phyloP scores from a whole-genome alignment of 257 asterid genomes.

The Nicotiana benthamiana region DNA sequence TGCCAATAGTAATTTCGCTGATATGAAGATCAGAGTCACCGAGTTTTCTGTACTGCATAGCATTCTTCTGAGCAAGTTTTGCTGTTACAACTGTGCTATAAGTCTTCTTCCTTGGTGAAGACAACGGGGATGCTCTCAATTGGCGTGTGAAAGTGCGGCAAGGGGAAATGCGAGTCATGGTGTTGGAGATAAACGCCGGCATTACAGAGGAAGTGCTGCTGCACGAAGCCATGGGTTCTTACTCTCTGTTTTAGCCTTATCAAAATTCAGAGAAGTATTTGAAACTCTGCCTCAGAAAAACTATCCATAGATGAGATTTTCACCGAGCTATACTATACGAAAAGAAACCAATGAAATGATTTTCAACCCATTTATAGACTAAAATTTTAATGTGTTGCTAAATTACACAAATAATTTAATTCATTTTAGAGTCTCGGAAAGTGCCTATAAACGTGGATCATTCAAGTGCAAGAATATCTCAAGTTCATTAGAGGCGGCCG shows the following conservation, averaged over 20 bases:
- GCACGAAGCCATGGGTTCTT: conserved; percentile 5
- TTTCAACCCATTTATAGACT: too few relatives aligned
- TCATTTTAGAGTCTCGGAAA: too few relatives aligned
- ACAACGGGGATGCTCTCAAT: not conserved
- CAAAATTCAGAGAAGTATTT: not conserved
- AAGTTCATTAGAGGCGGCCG: too few relatives aligned
- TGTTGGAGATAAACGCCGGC: not conserved
- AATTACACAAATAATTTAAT: too few relatives aligned
- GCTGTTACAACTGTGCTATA: not conserved
- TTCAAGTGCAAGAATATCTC: too few relatives aligned
- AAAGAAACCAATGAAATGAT: too few relatives aligned
- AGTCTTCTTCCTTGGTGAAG: not conserved
- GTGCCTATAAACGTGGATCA: too few relatives aligned
- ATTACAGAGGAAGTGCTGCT: not conserved
- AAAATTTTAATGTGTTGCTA: too few relatives aligned
- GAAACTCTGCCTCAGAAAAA: not conserved
- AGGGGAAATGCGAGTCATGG: not conserved
- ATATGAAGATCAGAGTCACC: conserved; percentile 84
- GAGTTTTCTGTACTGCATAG: conserved; percentile 59
- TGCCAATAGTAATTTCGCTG: conserved; percentile 87
- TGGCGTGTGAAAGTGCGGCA: not conserved
- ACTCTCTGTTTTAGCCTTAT: not conserved
- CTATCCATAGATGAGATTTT: not conserved
- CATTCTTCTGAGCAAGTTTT: conserved; percentile 20
- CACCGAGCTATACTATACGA: too few relatives aligned